Conservation (phyloP, 75 land plant genomes). For the Azolla pinnata region DNA sequence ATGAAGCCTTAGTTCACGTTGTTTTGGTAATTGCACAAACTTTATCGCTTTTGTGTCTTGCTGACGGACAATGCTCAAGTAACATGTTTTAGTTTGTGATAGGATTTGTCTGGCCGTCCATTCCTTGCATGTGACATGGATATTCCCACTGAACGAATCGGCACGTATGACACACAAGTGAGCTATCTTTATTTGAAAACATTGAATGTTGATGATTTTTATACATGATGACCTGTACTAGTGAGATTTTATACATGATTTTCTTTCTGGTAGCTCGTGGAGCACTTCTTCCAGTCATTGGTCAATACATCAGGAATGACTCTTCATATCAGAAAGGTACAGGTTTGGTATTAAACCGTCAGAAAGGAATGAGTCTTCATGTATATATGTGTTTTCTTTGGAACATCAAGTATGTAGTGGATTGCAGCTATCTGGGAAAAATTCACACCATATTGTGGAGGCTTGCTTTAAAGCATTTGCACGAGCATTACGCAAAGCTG, state of each 20-base stretch:
- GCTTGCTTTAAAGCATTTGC: conserved; percentile 97
- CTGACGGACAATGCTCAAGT: background rate
- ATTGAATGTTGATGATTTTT: background rate
- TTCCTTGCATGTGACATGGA: conserved; percentile 51
- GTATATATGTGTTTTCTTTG: background rate
- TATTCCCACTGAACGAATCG: conserved; percentile 91
- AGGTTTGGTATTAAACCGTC: too few relatives aligned
- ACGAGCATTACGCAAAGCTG: conserved; percentile 85
- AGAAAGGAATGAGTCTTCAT: too few relatives aligned
- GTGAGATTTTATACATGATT: background rate
- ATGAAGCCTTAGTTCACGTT: conserved; percentile 90
- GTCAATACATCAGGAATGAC: conserved; percentile 98
- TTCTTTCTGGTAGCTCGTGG: conserved; percentile 55
- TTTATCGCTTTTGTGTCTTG: background rate
- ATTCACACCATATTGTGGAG: conserved; percentile 92
- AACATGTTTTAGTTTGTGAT: conserved; percentile 5
- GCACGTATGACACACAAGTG: conserved; percentile 97
- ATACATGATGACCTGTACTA: background rate
- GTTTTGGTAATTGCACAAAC: conserved; percentile 40
- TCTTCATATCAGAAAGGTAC: conserved; percentile 87
- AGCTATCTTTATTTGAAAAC: too few relatives aligned
- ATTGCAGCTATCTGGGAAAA: conserved; percentile 73
- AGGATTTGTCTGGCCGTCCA: conserved; percentile 95
- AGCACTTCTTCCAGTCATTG: conserved; percentile 94
- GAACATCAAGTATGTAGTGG: background rate